phyloP scores from a whole-genome alignment of 177 flowering plant species.

The Vitis hybrid region DNA sequence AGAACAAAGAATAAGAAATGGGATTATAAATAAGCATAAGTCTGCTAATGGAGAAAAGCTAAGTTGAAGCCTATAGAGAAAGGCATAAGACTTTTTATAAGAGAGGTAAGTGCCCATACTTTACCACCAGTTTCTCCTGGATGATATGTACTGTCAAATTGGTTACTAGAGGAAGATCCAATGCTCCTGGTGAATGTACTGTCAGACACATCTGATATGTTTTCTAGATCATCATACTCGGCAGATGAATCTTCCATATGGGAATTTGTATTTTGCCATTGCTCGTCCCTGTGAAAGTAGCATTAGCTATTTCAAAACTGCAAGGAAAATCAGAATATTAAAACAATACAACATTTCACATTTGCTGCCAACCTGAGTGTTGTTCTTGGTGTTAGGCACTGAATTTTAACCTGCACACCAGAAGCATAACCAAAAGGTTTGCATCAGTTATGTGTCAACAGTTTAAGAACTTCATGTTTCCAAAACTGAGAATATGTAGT shows the following conservation, averaged over 20 bases:
- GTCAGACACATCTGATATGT: constrained; percentile 22
- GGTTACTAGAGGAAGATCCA: constrained; percentile 17
- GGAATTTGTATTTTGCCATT: constrained; percentile 1
- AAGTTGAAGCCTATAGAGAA: background rate
- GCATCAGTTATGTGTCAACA: background rate
- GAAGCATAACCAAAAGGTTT: constrained; percentile 1
- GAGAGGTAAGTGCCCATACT: constrained; percentile 6
- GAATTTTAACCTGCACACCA: constrained; percentile 41
- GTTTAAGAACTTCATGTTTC: background rate
- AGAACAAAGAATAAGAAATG: background rate
- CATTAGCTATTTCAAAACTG: background rate
- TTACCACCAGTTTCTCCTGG: constrained; percentile 11
- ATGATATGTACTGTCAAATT: constrained; percentile 13
- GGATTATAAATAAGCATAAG: background rate
- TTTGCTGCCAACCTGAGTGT: constrained; percentile 25
- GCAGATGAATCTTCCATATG: constrained; percentile 4
- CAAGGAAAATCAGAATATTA: constrained; percentile 2
- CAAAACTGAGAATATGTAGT: background rate
- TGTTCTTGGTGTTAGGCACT: constrained; percentile 44
- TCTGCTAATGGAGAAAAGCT: no score
- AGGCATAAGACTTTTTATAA: background rate
- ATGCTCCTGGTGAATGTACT: constrained; percentile 11
- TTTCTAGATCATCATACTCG: constrained; percentile 15
- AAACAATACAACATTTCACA: background rate
- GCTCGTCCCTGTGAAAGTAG: constrained; percentile 11